phyloP scores from a whole-genome alignment of 208 protist genomes.

The Lotmaria passim region DNA sequence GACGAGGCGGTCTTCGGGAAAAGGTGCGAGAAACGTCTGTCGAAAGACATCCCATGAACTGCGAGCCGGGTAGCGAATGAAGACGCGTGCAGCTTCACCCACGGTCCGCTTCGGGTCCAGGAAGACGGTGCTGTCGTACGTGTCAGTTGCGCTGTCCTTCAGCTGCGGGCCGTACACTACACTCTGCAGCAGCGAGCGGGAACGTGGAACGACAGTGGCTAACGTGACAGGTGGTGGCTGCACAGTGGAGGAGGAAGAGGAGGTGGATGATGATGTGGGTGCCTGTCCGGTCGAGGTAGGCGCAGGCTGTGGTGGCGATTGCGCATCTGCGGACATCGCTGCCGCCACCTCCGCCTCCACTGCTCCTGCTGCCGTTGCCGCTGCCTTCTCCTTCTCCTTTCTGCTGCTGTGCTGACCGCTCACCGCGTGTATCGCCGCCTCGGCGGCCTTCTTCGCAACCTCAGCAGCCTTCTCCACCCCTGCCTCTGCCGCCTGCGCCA shows the following conservation, averaged over 20 bases:
- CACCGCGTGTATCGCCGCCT: conserved; percentile 20
- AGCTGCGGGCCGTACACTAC: conserved; percentile 63
- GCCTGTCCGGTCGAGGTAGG: neutral
- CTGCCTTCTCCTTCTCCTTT: conserved; percentile 5
- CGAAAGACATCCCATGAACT: conserved; percentile 80
- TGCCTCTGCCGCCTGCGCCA: conserved; percentile 17
- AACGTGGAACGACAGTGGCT: conserved; percentile 64
- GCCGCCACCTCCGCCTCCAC: neutral
- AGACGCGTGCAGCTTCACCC: conserved; percentile 62
- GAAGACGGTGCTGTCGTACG: conserved; percentile 63
- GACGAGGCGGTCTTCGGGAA: conserved; percentile 76
- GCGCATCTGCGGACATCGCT: neutral
- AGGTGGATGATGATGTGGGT: neutral
- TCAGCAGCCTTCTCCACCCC: conserved; percentile 26
- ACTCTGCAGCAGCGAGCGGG: conserved; percentile 66
- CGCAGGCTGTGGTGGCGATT: neutral
- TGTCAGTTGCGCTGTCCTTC: conserved; percentile 37
- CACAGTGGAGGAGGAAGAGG: conserved; percentile 2
- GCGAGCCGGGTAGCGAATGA: conserved; percentile 72
- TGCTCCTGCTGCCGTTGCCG: conserved; percentile 5
- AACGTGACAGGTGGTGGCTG: conserved; percentile 6
- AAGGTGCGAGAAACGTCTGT: conserved; percentile 66
- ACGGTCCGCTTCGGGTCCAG: conserved; percentile 50
- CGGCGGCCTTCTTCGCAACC: conserved; percentile 23
- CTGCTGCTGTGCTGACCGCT: neutral